These are phyloP conservation scores for Salix koriyanagi DNA, from an alignment of 345 rosid species.

Conservation along the genomic window DNA sequence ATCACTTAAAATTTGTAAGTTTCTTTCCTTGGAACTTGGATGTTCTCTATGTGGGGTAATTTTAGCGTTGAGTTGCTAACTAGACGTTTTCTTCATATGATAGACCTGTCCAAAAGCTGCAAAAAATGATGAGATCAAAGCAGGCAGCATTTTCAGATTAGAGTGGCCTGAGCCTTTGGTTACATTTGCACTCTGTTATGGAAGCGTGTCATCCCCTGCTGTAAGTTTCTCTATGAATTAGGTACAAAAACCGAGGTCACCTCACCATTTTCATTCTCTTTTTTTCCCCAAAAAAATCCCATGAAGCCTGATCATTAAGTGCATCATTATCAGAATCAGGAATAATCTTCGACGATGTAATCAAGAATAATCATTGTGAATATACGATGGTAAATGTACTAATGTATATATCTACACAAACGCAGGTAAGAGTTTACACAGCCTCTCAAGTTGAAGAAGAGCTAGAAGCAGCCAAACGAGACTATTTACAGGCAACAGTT, in stretches of 20 bases:
- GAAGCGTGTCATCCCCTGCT: constrained; percentile 94
- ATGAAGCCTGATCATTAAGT: background rate
- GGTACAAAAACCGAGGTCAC: background rate
- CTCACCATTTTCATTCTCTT: background rate
- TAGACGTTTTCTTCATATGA: background rate
- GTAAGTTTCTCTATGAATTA: constrained; percentile 42
- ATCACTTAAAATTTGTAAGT: constrained; percentile 83
- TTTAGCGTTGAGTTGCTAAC: background rate
- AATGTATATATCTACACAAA: background rate
- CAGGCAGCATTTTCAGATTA: constrained; percentile 54
- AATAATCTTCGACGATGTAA: background rate
- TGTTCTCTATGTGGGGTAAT: background rate
- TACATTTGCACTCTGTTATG: constrained; percentile 82
- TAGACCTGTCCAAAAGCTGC: constrained; percentile 71
- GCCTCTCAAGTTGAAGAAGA: constrained; percentile 67
- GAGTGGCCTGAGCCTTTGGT: constrained; percentile 91
- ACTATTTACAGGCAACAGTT: constrained; percentile 75
- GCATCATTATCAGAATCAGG: background rate
- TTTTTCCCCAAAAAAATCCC: background rate
- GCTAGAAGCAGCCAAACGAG: constrained; percentile 71
- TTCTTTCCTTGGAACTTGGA: background rate
- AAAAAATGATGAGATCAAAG: constrained; percentile 67
- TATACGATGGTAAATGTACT: background rate
- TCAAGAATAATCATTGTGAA: background rate
- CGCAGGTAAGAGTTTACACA: constrained; percentile 81